phyloP scores from a whole-genome alignment of 129 eudicot genomes.

The Helichrysum umbraculigerum region DNA sequence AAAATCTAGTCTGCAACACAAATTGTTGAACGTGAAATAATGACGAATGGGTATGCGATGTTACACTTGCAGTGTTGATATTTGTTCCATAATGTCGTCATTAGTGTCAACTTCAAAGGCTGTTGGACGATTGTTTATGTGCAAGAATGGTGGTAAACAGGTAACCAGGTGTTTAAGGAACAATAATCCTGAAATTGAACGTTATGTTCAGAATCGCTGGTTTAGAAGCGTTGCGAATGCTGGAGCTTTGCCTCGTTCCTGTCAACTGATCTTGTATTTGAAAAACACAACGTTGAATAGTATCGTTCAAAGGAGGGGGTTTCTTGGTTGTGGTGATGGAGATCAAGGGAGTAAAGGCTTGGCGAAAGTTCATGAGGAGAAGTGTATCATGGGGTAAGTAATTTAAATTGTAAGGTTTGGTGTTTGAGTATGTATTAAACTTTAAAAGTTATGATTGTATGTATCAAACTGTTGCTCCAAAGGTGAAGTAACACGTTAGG shows the following conservation, averaged over 20 bases:
- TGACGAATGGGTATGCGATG: neutral
- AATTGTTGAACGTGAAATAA: too few relatives aligned
- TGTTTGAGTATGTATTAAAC: too few relatives aligned
- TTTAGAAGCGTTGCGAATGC: conserved; percentile 47
- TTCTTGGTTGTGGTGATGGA: conserved; percentile 84
- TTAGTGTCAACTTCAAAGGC: conserved; percentile 50
- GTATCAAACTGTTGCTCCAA: neutral
- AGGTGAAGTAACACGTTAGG: too few relatives aligned
- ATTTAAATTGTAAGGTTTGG: neutral
- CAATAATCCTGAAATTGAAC: conserved; percentile 11
- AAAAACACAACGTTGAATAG: conserved; percentile 13
- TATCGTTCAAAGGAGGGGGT: conserved; percentile 58
- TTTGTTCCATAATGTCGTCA: conserved; percentile 44
- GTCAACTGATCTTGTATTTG: conserved; percentile 22
- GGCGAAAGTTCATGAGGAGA: conserved; percentile 69
- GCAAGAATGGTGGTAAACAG: conserved; percentile 39
- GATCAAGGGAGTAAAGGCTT: conserved; percentile 60
- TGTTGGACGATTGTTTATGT: conserved; percentile 37
- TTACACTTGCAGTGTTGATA: conserved; percentile 12
- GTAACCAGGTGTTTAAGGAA: conserved; percentile 21
- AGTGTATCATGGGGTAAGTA: conserved; percentile 51
- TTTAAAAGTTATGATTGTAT: neutral
- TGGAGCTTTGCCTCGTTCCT: conserved; percentile 4
- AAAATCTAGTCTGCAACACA: too few relatives aligned
- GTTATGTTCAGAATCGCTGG: conserved; percentile 40